phyloP scores from a whole-genome alignment of 306 rosid genomes.

The Morella rubra region DNA sequence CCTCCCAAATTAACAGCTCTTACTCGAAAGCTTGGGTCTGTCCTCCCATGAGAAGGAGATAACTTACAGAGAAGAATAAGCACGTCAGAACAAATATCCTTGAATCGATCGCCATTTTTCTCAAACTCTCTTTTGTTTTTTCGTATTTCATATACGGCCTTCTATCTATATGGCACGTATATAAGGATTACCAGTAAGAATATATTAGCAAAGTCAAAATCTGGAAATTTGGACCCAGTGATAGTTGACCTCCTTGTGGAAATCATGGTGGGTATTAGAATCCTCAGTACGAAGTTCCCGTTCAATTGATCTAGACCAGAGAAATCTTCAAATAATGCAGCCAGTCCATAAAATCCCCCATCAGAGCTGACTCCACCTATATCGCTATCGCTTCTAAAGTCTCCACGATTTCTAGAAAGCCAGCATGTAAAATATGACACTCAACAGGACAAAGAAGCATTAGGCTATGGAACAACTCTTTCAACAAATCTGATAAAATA shows the following conservation, averaged over 20 bases:
- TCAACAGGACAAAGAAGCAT: too few species aligned
- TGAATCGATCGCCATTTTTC: conserved; percentile 28
- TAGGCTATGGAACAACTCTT: too few species aligned
- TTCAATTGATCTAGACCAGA: too few species aligned
- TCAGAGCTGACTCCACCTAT: too few species aligned
- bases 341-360: too few species aligned
- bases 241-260: background rate
- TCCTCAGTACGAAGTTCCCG: background rate
- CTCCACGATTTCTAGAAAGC: background rate
- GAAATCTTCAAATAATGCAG: background rate
- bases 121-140: background rate
- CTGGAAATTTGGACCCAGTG: conserved; percentile 3
- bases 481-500: too few species aligned
- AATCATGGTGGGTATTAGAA: background rate
- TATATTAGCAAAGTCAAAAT: background rate
- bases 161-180: background rate
- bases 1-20: conserved; percentile 78
- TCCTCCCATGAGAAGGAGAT: conserved; percentile 26
- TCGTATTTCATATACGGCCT: background rate
- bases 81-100: conserved; percentile 28
- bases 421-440: too few species aligned
- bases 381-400: background rate
- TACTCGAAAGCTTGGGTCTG: conserved; percentile 15
- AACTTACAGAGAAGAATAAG: conserved; percentile 14
- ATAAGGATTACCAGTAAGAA: background rate